These are phyloP conservation scores for Apiosordaria backusii DNA, from an alignment of 495 filamentous ascomycete genomes.

Conservation along the genomic window DNA sequence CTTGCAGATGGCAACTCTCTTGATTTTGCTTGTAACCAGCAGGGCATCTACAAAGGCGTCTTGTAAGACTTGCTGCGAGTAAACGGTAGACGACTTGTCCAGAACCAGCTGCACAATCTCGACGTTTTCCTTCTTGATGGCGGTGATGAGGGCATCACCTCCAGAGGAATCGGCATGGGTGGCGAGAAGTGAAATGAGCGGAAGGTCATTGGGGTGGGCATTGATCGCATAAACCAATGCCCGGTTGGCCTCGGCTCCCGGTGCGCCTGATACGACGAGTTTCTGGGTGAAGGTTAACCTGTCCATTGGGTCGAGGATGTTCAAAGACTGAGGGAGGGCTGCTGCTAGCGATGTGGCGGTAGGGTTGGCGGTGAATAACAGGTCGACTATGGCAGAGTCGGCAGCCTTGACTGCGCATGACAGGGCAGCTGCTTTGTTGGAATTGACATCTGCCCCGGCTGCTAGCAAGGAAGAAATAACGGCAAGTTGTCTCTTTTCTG, in stretches of 20 bases:
- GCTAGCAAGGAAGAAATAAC: conserved; percentile 37
- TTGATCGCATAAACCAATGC: conserved; percentile 42
- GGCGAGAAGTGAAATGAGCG: conserved; percentile 37
- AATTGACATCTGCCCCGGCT: conserved; percentile 44
- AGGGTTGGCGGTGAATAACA: conserved; percentile 35
- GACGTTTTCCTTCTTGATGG: conserved; percentile 33
- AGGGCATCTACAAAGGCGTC: conserved; percentile 33
- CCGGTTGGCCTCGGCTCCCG: conserved; percentile 38
- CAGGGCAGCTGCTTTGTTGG: conserved; percentile 41
- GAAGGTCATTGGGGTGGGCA: conserved; percentile 38
- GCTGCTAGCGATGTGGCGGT: conserved; percentile 31
- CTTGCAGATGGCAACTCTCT: conserved; percentile 33
- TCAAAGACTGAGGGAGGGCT: conserved; percentile 43
- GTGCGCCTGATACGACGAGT: conserved; percentile 41
- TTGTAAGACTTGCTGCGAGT: conserved; percentile 29
- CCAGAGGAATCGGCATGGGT: conserved; percentile 39
- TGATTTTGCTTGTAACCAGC: conserved; percentile 27
- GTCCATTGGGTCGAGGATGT: conserved; percentile 42
- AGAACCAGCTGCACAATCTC: conserved; percentile 41
- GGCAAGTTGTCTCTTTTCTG: conserved; percentile 28
- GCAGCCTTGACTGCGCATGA: conserved; percentile 38
- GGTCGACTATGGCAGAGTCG: conserved; percentile 38
- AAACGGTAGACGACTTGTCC: conserved; percentile 27
- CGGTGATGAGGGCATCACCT: conserved; percentile 39
- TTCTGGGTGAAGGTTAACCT: conserved; percentile 41